Percentiles rank a stretch among this genome's conserved stretches.
Evolutionary conservation across 83 land plant genomes (phyloP).

Genomic region (Picea abies): DNA sequence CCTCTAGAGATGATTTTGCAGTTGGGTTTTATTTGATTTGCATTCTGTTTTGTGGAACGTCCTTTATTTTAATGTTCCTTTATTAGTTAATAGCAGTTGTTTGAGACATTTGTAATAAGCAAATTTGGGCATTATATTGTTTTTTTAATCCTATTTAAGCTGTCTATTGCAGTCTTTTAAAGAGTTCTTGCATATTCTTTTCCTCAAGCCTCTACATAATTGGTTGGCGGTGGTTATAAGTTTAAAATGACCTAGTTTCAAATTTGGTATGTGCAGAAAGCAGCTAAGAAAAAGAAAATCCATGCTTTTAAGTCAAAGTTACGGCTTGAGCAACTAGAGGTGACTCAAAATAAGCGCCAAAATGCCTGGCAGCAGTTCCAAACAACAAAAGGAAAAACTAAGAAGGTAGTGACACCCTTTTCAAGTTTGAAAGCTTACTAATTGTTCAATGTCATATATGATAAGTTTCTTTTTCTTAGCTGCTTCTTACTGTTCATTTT

Average conservation of each 20-base stretch:
- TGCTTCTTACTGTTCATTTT: background rate
- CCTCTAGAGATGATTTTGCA: background rate
- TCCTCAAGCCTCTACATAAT: background rate
- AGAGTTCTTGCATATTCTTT: too few species aligned
- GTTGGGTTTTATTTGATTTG: background rate
- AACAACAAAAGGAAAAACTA: slow-evolving; percentile 80
- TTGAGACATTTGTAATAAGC: background rate
- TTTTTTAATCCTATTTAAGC: background rate
- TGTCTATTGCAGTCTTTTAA: background rate
- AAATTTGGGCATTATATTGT: background rate
- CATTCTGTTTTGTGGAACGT: background rate
- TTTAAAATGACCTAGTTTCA: background rate
- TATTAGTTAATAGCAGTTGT: background rate
- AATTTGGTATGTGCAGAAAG: slow-evolving; percentile 60
- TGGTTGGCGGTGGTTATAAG: background rate
- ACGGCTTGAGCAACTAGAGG: slow-evolving; percentile 87
- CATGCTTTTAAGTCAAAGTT: slow-evolving; percentile 97
- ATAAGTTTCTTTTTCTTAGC: too few species aligned
- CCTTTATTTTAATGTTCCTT: background rate
- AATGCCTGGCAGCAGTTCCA: slow-evolving; percentile 99
- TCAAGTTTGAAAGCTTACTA: background rate
- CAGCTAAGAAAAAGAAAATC: slow-evolving; percentile 90
- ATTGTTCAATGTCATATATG: too few species aligned
- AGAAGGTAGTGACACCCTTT: slow-evolving; percentile 61
- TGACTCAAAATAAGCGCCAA: slow-evolving; percentile 93